Evolutionary conservation across 805 yeast genomes (phyloP), one percentile per base, ranked within the genome.

Genomic region (Candida bentonensis): DNA sequence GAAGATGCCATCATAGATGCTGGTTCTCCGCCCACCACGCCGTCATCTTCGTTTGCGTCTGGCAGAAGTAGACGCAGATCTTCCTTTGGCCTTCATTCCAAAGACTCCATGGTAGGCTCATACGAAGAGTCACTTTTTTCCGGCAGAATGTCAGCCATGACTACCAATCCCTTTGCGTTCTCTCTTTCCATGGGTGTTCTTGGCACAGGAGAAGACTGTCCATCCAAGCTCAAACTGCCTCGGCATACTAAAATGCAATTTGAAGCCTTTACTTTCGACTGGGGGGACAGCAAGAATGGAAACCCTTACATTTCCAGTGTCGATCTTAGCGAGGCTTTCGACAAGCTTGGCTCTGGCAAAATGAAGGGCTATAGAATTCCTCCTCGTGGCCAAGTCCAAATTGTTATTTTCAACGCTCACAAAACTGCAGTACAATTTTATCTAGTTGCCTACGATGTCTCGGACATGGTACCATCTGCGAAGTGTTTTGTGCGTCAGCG

Each of bases 101-200:
- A 49, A 11, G 55, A 53, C 43, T 44, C 59, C 3, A 46, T 60
- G 23, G 56, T 57, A 17, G 64, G 64, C 15, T 58, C 64, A 5
- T 60, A 58, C 42, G 64, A 60, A 39, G 64, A 60, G 48, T 52
- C 60, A 13, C 46, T 60, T 41, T 45, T 60, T 11, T 53, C 53
- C 1, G 56, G 51, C 21, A 64, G 55, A 2, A 61, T 63, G 43
- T 53, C 56, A 21, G 54, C 55, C 2, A 58, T 51, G 20, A 51
- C 58, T 2, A 54, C 58, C 7, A 39, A 44, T 1, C 56, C 55
- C 0, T 59, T 55, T 15, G 41, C 46, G 9, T 54, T 53, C 15
- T 52, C 45, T 21, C 54, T 56, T 13, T 42, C 49, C 9, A 47
- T 60, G 4, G 60, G 63, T 15, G 62, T 57, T n/a, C 46, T 58